Base-by-base conservation (phyloP, 495 filamentous ascomycete genomes). In the Lophium mytilinum region DNA sequence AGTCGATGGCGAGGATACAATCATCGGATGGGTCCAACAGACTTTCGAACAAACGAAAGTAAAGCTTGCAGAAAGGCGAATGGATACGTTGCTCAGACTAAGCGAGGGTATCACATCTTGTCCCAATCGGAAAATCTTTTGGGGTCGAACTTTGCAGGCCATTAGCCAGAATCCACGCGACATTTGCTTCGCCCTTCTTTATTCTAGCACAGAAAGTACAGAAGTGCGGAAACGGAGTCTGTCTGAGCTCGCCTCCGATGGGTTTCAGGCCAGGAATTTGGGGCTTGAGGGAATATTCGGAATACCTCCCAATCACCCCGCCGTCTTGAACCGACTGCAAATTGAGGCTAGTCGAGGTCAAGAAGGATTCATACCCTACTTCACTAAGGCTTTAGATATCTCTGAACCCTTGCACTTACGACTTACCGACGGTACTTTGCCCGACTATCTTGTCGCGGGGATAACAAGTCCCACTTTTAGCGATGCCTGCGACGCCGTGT, bases 41-140 rank as follows among this genome's bases (percentile, higher is more conserved):
- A 34, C 61, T 14, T 24, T 55, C 7, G 62, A 65, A 40, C 54
- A 42, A 1, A 65, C 58, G 33, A 60, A 57, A 40, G 14, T 6
- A 47, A n/a, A 3, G 43, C 14, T 47, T 10, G 43, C n/a, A 47
- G 43, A 47, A 21, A 47, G 43, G 18, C 15, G 43, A 21, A 47
- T 18, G 4, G 19, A 10, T 19, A 47, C 43, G 2, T 21, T 47
- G n/a, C 14, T 47, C 10, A 47, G 19, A 47, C 14, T 21, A n/a
- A 19, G 43, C n/a, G 43, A 47, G 18, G 11, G 3, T 1, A 47
- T n/a, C 15, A 4, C 43, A 3, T 18, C 43, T 1, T 47, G n/a
- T 21, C 43, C 43, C 18, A 21, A n/a, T 10, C 21, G 4, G 3
- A 47, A 47, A n/a, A 21, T 3, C 11, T 47, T 47, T 47, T 47